Evolutionary conservation across 352 stramenopile genomes (phyloP).

Genomic region (Phytophthora sp.): DNA sequence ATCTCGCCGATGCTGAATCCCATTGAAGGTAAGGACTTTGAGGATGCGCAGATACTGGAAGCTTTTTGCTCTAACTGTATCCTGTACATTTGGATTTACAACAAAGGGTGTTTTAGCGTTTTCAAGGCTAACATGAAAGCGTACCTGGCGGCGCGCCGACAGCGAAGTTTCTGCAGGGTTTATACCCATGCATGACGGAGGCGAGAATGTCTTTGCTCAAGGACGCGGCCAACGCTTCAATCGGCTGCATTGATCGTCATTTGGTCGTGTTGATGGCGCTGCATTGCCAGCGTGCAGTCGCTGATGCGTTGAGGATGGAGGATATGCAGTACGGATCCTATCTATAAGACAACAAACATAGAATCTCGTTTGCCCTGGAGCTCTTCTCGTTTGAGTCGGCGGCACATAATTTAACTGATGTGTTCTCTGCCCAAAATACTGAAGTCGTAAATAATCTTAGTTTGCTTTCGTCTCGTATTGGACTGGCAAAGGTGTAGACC

Average conservation of each 20-base stretch:
- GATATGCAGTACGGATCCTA: not conserved
- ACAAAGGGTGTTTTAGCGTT: not conserved
- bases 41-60: no score
- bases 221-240: not conserved
- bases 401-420: no score
- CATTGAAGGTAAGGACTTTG: not conserved
- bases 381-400: no score
- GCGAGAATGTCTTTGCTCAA: not conserved
- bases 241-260: not conserved
- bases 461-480: not conserved
- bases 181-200: not conserved
- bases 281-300: not conserved
- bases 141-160: not conserved
- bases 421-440: not conserved
- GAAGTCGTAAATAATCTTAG: not conserved
- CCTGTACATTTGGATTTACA: no score
- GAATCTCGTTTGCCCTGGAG: not conserved
- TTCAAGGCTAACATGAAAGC: not conserved
- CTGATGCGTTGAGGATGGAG: not conserved
- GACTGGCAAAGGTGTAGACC: no score
- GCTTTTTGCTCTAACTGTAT: no score
- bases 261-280: not conserved
- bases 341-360: no score
- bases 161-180: not conserved
- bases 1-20: not conserved